Evolutionary conservation across 2,329 filamentous ascomycete species (phyloP).

Genomic region (Didymosphaeria variabile): DNA sequence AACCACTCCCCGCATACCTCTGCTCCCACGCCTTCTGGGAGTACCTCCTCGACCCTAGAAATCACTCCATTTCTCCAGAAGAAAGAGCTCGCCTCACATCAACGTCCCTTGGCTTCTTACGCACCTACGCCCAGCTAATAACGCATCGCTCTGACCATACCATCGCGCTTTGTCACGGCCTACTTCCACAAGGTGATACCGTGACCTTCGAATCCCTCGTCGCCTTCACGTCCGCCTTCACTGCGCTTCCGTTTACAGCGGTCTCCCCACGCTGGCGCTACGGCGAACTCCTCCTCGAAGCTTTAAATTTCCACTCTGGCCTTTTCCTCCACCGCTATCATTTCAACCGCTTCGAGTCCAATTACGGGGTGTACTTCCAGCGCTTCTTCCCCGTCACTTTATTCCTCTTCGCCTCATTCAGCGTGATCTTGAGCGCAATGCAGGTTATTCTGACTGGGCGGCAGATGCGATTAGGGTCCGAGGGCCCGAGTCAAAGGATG

Average conservation of each 20-base stretch:
- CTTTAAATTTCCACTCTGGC: slow-evolving; percentile 31
- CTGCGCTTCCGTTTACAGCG: slow-evolving; percentile 19
- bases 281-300: slow-evolving; percentile 28
- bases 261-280: slow-evolving; percentile 27
- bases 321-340: slow-evolving; percentile 29
- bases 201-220: slow-evolving; percentile 24
- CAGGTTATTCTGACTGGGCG: slow-evolving; percentile 30
- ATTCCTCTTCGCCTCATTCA: slow-evolving; percentile 32
- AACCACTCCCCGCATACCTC: slow-evolving; percentile 30
- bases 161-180: slow-evolving; percentile 23
- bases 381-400: slow-evolving; percentile 29
- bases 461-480: slow-evolving; percentile 23
- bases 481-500: slow-evolving; percentile 21
- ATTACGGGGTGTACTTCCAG: slow-evolving; percentile 27
- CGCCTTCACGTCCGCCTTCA: slow-evolving; percentile 27
- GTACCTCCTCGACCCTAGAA: slow-evolving; percentile 24
- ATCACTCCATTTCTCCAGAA: slow-evolving; percentile 15
- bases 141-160: slow-evolving; percentile 29
- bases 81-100: slow-evolving; percentile 17
- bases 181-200: slow-evolving; percentile 17
- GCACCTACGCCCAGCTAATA: slow-evolving; percentile 27
- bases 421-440: slow-evolving; percentile 32
- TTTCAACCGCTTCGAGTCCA: slow-evolving; percentile 30
- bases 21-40: slow-evolving; percentile 33
- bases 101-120: slow-evolving; percentile 29